Conservation (phyloP, 768 basidiomycete species). For the Collybia nuda region DNA sequence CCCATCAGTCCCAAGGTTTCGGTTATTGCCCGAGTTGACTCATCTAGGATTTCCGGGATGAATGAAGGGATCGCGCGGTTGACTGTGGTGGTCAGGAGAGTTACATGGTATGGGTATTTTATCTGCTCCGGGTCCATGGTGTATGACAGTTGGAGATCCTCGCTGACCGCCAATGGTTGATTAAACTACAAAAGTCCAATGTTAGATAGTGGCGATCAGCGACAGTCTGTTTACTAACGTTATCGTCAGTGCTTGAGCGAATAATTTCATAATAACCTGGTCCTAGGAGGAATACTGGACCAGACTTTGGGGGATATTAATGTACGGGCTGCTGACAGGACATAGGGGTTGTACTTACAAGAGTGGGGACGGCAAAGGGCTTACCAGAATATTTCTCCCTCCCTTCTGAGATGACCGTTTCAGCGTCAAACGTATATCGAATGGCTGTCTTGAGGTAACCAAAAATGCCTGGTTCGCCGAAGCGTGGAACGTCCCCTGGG, state of each 20-base stretch:
- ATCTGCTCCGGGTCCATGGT: slow-evolving; percentile 36
- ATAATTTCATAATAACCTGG: slow-evolving; percentile 29
- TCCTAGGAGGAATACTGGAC: slow-evolving; percentile 31
- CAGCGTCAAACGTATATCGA: slow-evolving; percentile 29
- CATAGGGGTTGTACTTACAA: slow-evolving; percentile 16
- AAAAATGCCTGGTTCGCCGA: slow-evolving; percentile 30
- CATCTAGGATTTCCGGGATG: slow-evolving; percentile 36
- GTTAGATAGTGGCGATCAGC: neutral
- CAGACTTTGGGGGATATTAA: slow-evolving; percentile 17
- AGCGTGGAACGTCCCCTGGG: slow-evolving; percentile 28
- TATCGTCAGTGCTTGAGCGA: slow-evolving; percentile 30
- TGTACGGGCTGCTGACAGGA: neutral
- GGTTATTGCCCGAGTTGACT: slow-evolving; percentile 28
- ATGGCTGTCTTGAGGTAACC: slow-evolving; percentile 35
- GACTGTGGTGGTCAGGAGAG: slow-evolving; percentile 33
- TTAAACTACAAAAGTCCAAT: slow-evolving; percentile 25
- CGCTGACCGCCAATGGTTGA: slow-evolving; percentile 30
- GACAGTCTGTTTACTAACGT: slow-evolving; percentile 19
- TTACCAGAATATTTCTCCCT: slow-evolving; percentile 23
- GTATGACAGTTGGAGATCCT: slow-evolving; percentile 34
- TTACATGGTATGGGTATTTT: slow-evolving; percentile 31
- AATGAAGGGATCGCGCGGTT: slow-evolving; percentile 33
- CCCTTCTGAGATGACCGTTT: slow-evolving; percentile 27
- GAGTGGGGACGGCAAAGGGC: slow-evolving; percentile 34
- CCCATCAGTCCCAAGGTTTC: slow-evolving; percentile 21